A percentile compares a stretch with the other conserved stretches of the same genome.
phyloP scores from a whole-genome alignment of 192 early-diverging fungal genomes.

The Podila minutissima region DNA sequence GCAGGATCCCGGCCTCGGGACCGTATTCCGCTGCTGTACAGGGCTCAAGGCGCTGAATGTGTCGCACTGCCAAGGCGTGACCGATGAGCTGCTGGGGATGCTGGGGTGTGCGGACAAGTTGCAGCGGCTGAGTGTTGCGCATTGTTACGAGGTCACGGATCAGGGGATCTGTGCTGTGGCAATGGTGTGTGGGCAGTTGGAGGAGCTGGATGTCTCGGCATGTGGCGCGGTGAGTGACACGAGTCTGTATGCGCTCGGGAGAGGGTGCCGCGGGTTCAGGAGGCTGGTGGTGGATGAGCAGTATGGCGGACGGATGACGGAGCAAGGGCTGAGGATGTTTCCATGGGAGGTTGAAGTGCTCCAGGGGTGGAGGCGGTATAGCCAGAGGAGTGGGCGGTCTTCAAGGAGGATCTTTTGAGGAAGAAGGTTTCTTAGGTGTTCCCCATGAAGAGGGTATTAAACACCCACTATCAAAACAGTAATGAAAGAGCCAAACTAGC shows the following conservation, averaged over 20 bases:
- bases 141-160: slow-evolving; percentile 22
- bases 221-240: slow-evolving; percentile 8
- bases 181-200: background rate
- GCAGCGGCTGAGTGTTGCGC: slow-evolving; percentile 5
- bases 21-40: slow-evolving; percentile 9
- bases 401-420: too few species aligned
- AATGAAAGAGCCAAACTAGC: too few species aligned
- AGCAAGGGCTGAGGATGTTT: slow-evolving; percentile 4
- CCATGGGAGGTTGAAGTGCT: slow-evolving; percentile 5
- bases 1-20: slow-evolving; percentile 4
- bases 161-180: slow-evolving; percentile 3
- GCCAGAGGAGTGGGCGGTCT: too few species aligned
- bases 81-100: slow-evolving; percentile 5
- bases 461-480: too few species aligned
- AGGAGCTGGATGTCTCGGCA: slow-evolving; percentile 24
- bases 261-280: background rate
- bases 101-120: background rate
- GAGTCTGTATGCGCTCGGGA: slow-evolving; percentile 10
- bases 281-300: slow-evolving; percentile 22
- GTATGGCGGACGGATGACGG: slow-evolving; percentile 6
- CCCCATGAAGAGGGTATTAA: too few species aligned
- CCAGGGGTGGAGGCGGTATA: background rate
- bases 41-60: slow-evolving; percentile 12
- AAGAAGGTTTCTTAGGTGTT: too few species aligned
- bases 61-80: slow-evolving; percentile 2